phyloP scores from a whole-genome alignment of 768 basidiomycete species.

The Gymnopilus junonius region DNA sequence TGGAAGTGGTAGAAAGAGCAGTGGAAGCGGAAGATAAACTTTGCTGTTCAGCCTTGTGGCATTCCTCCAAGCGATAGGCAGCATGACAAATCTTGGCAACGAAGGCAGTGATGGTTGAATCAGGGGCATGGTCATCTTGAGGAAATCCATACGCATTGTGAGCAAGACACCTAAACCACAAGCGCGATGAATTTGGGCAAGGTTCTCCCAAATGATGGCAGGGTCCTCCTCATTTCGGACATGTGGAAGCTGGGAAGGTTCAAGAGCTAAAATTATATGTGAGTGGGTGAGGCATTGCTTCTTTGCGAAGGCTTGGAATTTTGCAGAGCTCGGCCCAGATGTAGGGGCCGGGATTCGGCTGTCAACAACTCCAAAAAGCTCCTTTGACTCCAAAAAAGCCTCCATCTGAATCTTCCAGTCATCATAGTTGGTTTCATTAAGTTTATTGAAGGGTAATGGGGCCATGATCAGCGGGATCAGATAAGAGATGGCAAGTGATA shows the following conservation, averaged over 20 bases:
- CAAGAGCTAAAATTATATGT: neutral
- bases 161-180: conserved; percentile 3
- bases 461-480: conserved; percentile 3
- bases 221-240: neutral
- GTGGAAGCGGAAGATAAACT: neutral
- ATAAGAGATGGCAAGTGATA: neutral
- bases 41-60: neutral
- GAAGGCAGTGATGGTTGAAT: neutral
- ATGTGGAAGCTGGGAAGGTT: conserved; percentile 1
- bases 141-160: conserved; percentile 6
- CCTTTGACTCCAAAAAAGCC: conserved; percentile 2
- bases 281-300: neutral
- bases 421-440: conserved; percentile 8
- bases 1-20: neutral
- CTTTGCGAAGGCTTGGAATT: neutral
- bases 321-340: neutral
- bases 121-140: conserved; percentile 4
- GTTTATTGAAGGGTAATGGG: neutral
- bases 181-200: conserved; percentile 3
- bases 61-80: conserved; percentile 1
- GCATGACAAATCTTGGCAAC: conserved; percentile 6
- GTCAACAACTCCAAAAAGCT: neutral
- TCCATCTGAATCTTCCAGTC: conserved; percentile 8
- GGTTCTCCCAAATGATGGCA: conserved; percentile 4
- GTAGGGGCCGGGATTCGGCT: neutral